Base-by-base conservation (phyloP, 2,329 filamentous ascomycete species). In the Claviceps sp. region DNA sequence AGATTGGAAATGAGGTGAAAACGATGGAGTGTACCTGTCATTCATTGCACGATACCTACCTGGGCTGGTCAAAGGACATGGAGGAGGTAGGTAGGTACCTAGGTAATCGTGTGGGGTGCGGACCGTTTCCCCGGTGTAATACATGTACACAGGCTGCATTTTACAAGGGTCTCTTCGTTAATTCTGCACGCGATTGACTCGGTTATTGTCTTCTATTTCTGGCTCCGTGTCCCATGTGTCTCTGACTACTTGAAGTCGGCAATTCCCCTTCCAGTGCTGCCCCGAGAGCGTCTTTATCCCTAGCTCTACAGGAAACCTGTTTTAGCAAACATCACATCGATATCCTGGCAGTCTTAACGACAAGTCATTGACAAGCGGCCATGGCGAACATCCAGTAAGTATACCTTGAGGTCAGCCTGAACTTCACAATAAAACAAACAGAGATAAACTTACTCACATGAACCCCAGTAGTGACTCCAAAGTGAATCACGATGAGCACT, bases 341-440 rank as follows among this genome's bases (percentile, higher is more conserved):
- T 13, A 34, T 49, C 26, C 38, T 43, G 11, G 18, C 24, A 18
- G 42, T n/a, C 14, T 20, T 13, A 30, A 9, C 14, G n/a, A 34
- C 4, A 43, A 37, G 42, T 43, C 24, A 41, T 9, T 14, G 13
- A 37, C 34, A 40, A 49, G 34, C 14, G 38, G 41, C 38, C 37
- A 62, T 63, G 60, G 57, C 58, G 47, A 57, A 59, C 50, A 52
- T 58, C 26, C 48, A 55, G 59, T 62, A 36, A 46, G 56, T 56
- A 22, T 46, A 47, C 22, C 34, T 43, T 38, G 30, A 7, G 18
- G n/a, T 16, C 20, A 9, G 11, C 7, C 8, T 2, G 14, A 4
- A 42, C 34, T 36, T 18, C 20, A 22, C 14, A 26, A 16, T 14
- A 3, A 34, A 7, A 22, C 40, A 34, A 7, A 22, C 40, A 5